Base-by-base conservation (phyloP, 306 rosid genomes). In the Purshia tridentata region DNA sequence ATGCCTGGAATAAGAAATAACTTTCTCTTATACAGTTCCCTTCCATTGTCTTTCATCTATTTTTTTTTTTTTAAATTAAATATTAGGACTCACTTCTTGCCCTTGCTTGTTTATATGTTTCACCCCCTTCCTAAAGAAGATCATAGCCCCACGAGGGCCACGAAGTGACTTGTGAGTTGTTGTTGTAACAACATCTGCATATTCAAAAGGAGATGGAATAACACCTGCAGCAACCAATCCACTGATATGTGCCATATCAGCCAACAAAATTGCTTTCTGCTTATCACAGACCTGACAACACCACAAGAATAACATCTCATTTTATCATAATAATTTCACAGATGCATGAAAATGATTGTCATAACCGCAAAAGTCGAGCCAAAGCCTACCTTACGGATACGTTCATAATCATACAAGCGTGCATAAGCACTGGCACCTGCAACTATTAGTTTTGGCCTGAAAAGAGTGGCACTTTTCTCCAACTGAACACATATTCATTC, bases 111-210 rank as follows among this genome's bases (percentile, higher is more conserved):
- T 89, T 73, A 91, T 82, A 84, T 82, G 90, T 74, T 91, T 93
- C 40, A 93, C 70, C 42, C 98, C 98, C 87, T 91, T 93, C 83
- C 93, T 84, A 81, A 83, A 93, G 82, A 93, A 91, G 68, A 93
- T 93, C 98, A 93, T 91, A 69, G 98, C 97, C 76, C 97, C 98
- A 48, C 96, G 98, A 60, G 98, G 98, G 64, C 97, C 98, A 49
- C 98, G 98, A 56, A 93, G 93, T 76, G 97, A 90, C 86, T 93
- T 93, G 40, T 91, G 97, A 8, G 97, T 91, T 74, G 98, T 93
- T 65, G 98, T 93, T 57, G 98, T 93, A 72, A 93, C 97, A 66
- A 93, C 70, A 85, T 86, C 83, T 35, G 86, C 80, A 68, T 76
- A 64, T 40, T 83, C 84, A 50, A 83, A 83, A 72, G 87, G 84